Percentiles rank a stretch among this genome's conserved stretches.
Conservation (phyloP, 2,329 filamentous ascomycete species). For the Microdochium paspali region DNA sequence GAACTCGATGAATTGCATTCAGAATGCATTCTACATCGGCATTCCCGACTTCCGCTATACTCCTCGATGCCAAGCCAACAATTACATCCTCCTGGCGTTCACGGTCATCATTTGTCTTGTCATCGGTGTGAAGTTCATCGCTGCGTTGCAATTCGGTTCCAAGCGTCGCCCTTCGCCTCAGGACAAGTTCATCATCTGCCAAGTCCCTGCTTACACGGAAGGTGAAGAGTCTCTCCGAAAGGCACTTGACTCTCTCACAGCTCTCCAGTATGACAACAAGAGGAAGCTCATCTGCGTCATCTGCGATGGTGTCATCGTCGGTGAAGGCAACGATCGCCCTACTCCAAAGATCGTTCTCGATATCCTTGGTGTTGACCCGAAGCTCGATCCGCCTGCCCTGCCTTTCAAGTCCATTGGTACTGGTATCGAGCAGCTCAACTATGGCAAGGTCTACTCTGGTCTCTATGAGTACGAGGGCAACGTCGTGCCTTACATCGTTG, state of each 20-base stretch:
- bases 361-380: conserved; percentile 93
- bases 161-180: conserved; percentile 84
- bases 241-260: conserved; percentile 87
- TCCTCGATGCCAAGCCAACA: conserved; percentile 74
- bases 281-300: conserved; percentile 93
- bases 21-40: conserved; percentile 76
- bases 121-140: conserved; percentile 80
- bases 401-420: conserved; percentile 89
- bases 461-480: conserved; percentile 97
- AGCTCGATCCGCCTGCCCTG: conserved; percentile 87
- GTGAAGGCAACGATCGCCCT: conserved; percentile 89
- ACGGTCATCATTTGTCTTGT: conserved; percentile 75
- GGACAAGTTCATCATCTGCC: conserved; percentile 98
- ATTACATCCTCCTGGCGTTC: conserved; percentile 81
- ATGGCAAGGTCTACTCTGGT: conserved; percentile 96
- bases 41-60: conserved; percentile 75
- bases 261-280: conserved; percentile 96
- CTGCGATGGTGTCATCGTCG: conserved; percentile 95
- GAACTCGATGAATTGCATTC: conserved; percentile 71
- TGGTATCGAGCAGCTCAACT: conserved; percentile 89
- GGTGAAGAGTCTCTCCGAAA: conserved; percentile 92
- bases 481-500: conserved; percentile 89
- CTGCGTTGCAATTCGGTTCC: conserved; percentile 86
- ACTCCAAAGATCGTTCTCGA: conserved; percentile 97
- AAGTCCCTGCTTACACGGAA: conserved; percentile 96